phyloP scores from a whole-genome alignment of 441 rosid species.

The Eruca vesicaria region DNA sequence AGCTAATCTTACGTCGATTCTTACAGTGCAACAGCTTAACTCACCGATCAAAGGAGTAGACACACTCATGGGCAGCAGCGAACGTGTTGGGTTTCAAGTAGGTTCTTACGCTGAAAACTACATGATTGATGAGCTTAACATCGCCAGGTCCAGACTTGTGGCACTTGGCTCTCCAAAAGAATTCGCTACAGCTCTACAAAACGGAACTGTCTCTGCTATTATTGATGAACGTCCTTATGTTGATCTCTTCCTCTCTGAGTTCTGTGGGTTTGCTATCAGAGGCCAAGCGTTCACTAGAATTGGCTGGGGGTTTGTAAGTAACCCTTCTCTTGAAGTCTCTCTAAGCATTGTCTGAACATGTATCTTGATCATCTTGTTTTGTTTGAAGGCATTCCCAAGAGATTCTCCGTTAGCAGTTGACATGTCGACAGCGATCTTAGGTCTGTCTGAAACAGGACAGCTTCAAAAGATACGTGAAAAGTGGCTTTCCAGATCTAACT shows the following conservation, averaged over 20 bases:
- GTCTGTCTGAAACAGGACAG: slow-evolving; percentile 80
- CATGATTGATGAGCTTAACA: slow-evolving; percentile 62
- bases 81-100: slow-evolving; percentile 68
- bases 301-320: slow-evolving; percentile 96
- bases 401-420: slow-evolving; percentile 87
- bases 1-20: slow-evolving; percentile 93
- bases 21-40: slow-evolving; percentile 84
- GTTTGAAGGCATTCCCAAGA: slow-evolving; percentile 73
- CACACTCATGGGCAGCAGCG: slow-evolving; percentile 52
- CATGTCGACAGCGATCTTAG: slow-evolving; percentile 86
- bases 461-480: slow-evolving; percentile 78
- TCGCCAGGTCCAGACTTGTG: slow-evolving; percentile 68
- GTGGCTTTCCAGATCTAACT: slow-evolving; percentile 63
- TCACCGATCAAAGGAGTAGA: slow-evolving; percentile 90
- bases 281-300: slow-evolving; percentile 87
- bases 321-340: slow-evolving; percentile 2
- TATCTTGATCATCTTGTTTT: slow-evolving; percentile 18
- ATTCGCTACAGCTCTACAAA: slow-evolving; percentile 59
- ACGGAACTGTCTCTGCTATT: slow-evolving; percentile 79
- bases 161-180: slow-evolving; percentile 83
- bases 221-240: slow-evolving; percentile 79
- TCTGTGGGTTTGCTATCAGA: slow-evolving; percentile 71
- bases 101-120: slow-evolving; percentile 83
- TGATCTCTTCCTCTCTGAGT: slow-evolving; percentile 75
- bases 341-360: slow-evolving; percentile 1